Percentiles rank a stretch among this genome's conserved stretches.
phyloP scores from a whole-genome alignment of 2,329 filamentous ascomycete species.

The Bipolaris bicolor region DNA sequence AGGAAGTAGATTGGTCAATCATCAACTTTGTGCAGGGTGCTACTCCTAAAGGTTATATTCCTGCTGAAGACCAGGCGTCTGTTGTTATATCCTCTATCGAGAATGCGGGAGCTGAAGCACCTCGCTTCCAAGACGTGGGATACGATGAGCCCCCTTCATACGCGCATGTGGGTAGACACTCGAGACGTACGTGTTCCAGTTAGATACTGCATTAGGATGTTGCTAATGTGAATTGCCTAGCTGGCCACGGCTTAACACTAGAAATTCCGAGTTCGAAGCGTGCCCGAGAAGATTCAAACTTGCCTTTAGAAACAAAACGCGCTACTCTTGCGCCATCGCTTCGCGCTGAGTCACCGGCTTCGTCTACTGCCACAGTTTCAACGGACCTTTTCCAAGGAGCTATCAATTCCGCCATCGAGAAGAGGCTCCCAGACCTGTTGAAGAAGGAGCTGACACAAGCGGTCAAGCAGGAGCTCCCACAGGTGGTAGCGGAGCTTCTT shows the following conservation, averaged over 20 bases:
- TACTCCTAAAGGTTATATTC: too few relatives aligned
- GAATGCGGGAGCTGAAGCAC: too few relatives aligned
- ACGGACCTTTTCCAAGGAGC: background rate
- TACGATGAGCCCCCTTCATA: too few relatives aligned
- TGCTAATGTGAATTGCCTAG: too few relatives aligned
- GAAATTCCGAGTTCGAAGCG: slow-evolving; percentile 1
- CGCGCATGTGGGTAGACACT: too few relatives aligned
- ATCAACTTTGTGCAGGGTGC: too few relatives aligned
- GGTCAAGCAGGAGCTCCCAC: background rate
- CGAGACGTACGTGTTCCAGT: too few relatives aligned
- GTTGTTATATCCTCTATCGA: too few relatives aligned
- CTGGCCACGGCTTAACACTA: background rate
- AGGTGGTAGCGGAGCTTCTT: background rate
- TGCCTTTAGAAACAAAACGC: background rate
- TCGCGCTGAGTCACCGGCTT: background rate
- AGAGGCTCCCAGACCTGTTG: background rate
- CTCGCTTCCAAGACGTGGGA: too few relatives aligned
- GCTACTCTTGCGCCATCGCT: background rate
- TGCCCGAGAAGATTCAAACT: background rate
- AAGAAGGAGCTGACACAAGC: background rate
- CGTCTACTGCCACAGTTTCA: slow-evolving; percentile 2
- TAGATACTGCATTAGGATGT: too few relatives aligned
- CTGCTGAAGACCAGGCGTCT: too few relatives aligned
- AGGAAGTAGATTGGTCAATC: too few relatives aligned
- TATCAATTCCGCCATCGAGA: background rate